Percentiles rank a stretch among this genome's conserved stretches.
These are phyloP conservation scores for Fusarium drepaniforme DNA, from an alignment of 2,329 filamentous ascomycete genomes.

Conservation along the genomic window DNA sequence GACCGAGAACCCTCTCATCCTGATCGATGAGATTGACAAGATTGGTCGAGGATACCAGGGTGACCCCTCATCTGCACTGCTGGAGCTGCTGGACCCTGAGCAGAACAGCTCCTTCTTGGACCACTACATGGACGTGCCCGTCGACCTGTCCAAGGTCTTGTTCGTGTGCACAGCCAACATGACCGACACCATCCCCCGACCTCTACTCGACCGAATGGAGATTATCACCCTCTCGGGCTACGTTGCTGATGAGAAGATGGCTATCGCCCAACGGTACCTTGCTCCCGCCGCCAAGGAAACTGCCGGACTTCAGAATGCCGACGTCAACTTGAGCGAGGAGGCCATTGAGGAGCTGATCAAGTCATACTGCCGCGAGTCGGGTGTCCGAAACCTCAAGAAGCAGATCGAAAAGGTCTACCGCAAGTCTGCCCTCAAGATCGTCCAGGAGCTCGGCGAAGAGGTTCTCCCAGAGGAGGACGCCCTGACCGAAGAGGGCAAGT, in stretches of 20 bases:
- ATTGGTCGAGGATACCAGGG: conserved; percentile 97
- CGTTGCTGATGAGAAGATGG: conserved; percentile 98
- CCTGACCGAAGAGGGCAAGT: conserved; percentile 87
- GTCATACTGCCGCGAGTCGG: conserved; percentile 97
- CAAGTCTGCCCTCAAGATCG: conserved; percentile 97
- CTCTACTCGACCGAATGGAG: conserved; percentile 96
- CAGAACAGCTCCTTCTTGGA: conserved; percentile 98
- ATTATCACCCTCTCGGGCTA: conserved; percentile 97
- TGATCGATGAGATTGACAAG: conserved; percentile 99
- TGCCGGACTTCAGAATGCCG: conserved; percentile 88
- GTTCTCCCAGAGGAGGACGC: conserved; percentile 84
- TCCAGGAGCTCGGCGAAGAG: conserved; percentile 91
- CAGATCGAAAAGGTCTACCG: conserved; percentile 99
- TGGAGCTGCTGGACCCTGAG: conserved; percentile 95
- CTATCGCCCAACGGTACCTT: conserved; percentile 93
- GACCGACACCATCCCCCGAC: conserved; percentile 96
- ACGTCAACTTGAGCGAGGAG: conserved; percentile 86
- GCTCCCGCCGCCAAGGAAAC: conserved; percentile 95
- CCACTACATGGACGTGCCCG: conserved; percentile 98
- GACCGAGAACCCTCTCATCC: conserved; percentile 95
- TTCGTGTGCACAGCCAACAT: conserved; percentile 99
- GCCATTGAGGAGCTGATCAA: conserved; percentile 98
- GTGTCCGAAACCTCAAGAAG: conserved; percentile 98
- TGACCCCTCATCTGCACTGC: conserved; percentile 91
- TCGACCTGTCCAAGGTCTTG: conserved; percentile 96